Percentiles rank a stretch among this genome's conserved stretches.
Evolutionary conservation across 768 basidiomycete genomes (phyloP).

Genomic region (button mushroom (Agaricus bisporus)): DNA sequence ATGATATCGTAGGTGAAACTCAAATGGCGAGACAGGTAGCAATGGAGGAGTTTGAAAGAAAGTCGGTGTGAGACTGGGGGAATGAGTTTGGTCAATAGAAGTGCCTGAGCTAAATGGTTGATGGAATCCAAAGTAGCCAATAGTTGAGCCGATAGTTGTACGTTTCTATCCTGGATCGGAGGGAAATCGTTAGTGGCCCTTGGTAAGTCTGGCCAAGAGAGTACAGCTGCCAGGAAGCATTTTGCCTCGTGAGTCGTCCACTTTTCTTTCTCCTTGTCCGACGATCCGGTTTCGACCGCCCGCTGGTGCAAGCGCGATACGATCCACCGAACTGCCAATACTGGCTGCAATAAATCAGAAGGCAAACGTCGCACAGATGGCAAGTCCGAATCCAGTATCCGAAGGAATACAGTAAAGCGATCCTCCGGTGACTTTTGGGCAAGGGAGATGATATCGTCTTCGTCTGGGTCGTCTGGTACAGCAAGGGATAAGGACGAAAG

Average conservation of each 20-base stretch:
- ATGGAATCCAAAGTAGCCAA: constrained; percentile 54
- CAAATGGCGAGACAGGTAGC: constrained; percentile 31
- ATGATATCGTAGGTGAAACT: constrained; percentile 17
- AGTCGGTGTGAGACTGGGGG: constrained; percentile 42
- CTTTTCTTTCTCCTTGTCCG: constrained; percentile 57
- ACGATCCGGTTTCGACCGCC: constrained; percentile 42
- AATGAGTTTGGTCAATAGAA: constrained; percentile 47
- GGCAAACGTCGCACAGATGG: constrained; percentile 40
- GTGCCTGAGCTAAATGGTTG: constrained; percentile 52
- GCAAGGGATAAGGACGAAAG: constrained; percentile 29
- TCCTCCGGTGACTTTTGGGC: constrained; percentile 44
- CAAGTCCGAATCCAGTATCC: constrained; percentile 49
- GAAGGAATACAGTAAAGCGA: constrained; percentile 50
- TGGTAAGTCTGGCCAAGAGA: constrained; percentile 13
- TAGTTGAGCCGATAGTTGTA: constrained; percentile 65
- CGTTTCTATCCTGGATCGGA: constrained; percentile 47
- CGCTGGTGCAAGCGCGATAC: constrained; percentile 43
- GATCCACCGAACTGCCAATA: constrained; percentile 61
- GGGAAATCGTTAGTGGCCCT: constrained; percentile 20
- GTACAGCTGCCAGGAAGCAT: constrained; percentile 51
- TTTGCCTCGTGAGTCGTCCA: constrained; percentile 64
- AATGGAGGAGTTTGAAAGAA: constrained; percentile 59
- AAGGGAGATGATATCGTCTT: constrained; percentile 28
- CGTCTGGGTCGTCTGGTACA: constrained; percentile 21
- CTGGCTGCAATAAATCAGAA: constrained; percentile 38